Base-by-base conservation (phyloP, 371 early-diverging fungal species). In the Entomophthora muscae region DNA sequence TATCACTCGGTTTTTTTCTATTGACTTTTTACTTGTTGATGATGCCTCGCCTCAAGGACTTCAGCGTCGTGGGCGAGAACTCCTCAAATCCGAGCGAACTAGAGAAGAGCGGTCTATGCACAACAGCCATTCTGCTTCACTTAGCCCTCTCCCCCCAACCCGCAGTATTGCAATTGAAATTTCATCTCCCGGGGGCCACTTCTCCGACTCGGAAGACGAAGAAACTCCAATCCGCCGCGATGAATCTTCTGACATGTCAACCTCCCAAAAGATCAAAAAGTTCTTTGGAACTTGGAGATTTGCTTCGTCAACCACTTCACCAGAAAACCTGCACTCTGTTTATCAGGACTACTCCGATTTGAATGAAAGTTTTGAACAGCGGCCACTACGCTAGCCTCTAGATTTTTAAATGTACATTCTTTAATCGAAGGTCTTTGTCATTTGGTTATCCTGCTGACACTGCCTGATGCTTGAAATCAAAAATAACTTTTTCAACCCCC, bases 1-100 rank as follows among this genome's bases (percentile, higher is more conserved):
- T 13, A 12, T 61, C 12, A n/a, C 26, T 22, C n/a, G n/a, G 3
- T 61, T 24, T n/a, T 61, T 61, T 61, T 61, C 61, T 2, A 17
- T 61, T 26, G 61, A 61, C 10, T 21, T 32, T 26, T 61, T 61
- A 13, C 42, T 61, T n/a, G 13, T 26, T 10, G 61, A 61, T 2
- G 61, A 13, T 10, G 21, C 23, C 17, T 13, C 13, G 1, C 42
- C 33, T 2, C 3, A 33, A 24, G 52, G 42, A 21, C 31, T 31
- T 26, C 22, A n/a, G n/a, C 17, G 31, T 31, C 33, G 42, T 10
- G 61, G 61, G 23, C 3, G 59, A 21, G 59, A 58, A 22, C 10
- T 58, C 13, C 31, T 58, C 26, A 58, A 58, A 31, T 7, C 26
- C 10, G 59, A 58, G 31, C 26, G 59, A 22, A 58, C 31, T 12